Evolutionary conservation across 768 basidiomycete species (phyloP).

Genomic region (Crepidotus variabilis): DNA sequence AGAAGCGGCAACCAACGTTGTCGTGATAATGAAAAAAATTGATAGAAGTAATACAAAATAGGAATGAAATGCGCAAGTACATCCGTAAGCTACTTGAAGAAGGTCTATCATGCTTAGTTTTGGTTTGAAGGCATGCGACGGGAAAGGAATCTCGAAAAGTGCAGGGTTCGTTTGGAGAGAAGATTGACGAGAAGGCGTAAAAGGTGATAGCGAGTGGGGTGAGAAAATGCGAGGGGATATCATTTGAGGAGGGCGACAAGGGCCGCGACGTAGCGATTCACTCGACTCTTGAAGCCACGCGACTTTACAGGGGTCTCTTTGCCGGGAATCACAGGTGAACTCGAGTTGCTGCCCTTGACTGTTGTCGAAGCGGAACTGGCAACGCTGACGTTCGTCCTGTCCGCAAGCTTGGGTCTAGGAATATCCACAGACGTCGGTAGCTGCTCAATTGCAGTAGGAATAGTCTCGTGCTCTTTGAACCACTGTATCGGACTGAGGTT

Average conservation of each 20-base stretch:
- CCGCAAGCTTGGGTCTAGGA: slow-evolving; percentile 9
- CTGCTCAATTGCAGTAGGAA: slow-evolving; percentile 7
- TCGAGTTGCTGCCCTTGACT: slow-evolving; percentile 11
- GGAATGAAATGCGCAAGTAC: no score
- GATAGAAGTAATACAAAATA: no score
- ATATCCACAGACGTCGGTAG: neutral
- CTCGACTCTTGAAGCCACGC: slow-evolving; percentile 19
- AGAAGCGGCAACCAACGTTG: no score
- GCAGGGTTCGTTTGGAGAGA: no score
- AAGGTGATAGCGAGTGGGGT: neutral
- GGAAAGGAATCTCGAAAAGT: no score
- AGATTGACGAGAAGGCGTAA: neutral
- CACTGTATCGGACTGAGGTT: slow-evolving; percentile 23
- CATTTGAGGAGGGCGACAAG: slow-evolving; percentile 22
- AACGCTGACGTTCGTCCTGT: slow-evolving; percentile 20
- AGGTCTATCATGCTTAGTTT: no score
- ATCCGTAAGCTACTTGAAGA: no score
- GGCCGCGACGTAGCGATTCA: slow-evolving; percentile 21
- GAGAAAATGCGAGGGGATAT: neutral
- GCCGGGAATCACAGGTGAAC: slow-evolving; percentile 6
- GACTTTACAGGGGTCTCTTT: slow-evolving; percentile 8
- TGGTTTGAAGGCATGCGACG: no score
- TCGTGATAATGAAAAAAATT: no score
- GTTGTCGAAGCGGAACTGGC: slow-evolving; percentile 20
- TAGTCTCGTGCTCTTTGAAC: slow-evolving; percentile 35